Conservation (phyloP, 2,329 filamentous ascomycete genomes). For the Diplocarpon rosae region DNA sequence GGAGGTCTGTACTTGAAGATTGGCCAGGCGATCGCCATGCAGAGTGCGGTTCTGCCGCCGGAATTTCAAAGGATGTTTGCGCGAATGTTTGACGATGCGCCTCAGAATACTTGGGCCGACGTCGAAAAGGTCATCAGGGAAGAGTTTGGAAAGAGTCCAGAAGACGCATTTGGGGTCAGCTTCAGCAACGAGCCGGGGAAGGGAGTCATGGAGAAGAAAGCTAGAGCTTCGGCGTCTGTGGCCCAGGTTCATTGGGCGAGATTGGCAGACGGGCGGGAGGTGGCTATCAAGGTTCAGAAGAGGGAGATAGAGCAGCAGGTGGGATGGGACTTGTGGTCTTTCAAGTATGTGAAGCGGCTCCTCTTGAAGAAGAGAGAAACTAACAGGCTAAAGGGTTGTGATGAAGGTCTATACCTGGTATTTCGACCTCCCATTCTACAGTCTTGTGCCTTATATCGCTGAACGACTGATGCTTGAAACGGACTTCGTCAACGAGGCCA, state of each 20-base stretch:
- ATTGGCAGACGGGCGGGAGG: constrained; percentile 74
- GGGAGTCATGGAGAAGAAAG: constrained; percentile 60
- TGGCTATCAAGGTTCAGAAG: constrained; percentile 96
- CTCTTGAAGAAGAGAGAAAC: neutral
- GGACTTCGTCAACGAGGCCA: constrained; percentile 85
- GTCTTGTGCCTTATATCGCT: constrained; percentile 81
- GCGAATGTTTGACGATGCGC: constrained; percentile 95
- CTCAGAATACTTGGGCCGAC: constrained; percentile 80
- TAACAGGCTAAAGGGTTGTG: constrained; percentile 48
- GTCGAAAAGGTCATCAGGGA: constrained; percentile 76
- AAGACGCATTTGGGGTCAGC: constrained; percentile 87
- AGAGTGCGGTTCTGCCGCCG: constrained; percentile 83
- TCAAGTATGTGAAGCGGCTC: constrained; percentile 7
- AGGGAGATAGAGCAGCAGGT: constrained; percentile 85
- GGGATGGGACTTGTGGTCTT: constrained; percentile 76
- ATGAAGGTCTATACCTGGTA: constrained; percentile 71
- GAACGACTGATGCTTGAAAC: constrained; percentile 90
- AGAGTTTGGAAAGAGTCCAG: constrained; percentile 77
- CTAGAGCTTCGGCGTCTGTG: constrained; percentile 66
- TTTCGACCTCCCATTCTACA: constrained; percentile 91
- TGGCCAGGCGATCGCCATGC: constrained; percentile 96
- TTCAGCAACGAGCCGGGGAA: constrained; percentile 56
- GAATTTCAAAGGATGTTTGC: constrained; percentile 96
- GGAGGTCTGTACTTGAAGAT: constrained; percentile 96
- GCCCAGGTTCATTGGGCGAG: constrained; percentile 95